Percentiles rank a stretch among this genome's conserved stretches.
These are phyloP conservation scores for Trypanosoma avium DNA, from an alignment of 208 protist species.

Conservation along the genomic window DNA sequence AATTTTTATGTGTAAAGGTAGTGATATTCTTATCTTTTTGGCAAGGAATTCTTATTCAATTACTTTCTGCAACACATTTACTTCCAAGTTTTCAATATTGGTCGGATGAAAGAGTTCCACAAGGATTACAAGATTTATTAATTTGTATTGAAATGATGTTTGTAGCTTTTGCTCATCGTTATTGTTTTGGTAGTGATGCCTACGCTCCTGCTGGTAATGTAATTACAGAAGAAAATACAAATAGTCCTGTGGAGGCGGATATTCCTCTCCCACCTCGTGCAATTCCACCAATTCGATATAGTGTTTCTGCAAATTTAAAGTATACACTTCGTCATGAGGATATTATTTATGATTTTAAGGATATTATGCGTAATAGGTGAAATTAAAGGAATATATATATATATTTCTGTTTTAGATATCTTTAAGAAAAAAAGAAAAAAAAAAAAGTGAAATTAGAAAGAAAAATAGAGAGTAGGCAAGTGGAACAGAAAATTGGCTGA, in stretches of 20 bases:
- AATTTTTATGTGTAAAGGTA: conserved; percentile 92
- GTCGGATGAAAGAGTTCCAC: conserved; percentile 61
- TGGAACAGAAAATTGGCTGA: background rate
- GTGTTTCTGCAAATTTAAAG: conserved; percentile 73
- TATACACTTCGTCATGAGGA: conserved; percentile 86
- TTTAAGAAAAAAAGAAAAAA: background rate
- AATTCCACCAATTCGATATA: conserved; percentile 77
- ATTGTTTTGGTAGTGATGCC: conserved; percentile 89
- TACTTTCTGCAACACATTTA: conserved; percentile 61
- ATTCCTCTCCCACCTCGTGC: conserved; percentile 26
- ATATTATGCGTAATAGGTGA: conserved; percentile 76
- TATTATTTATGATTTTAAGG: conserved; percentile 68
- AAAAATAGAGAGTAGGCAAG: too few relatives aligned
- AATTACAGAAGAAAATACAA: conserved; percentile 4
- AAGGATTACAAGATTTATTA: conserved; percentile 81
- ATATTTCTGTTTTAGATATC: too few relatives aligned
- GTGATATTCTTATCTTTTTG: conserved; percentile 94
- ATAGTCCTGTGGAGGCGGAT: background rate
- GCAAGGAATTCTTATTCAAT: conserved; percentile 88
- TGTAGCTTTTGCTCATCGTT: conserved; percentile 87
- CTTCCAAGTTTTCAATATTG: conserved; percentile 81
- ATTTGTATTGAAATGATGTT: conserved; percentile 94
- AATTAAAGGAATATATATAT: background rate
- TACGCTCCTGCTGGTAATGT: conserved; percentile 29
- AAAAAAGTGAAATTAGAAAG: background rate